Evolutionary conservation across 2,329 filamentous ascomycete genomes (phyloP), one percentile per base, ranked within the genome.

Genomic region (Pestalotiopsis sp.): DNA sequence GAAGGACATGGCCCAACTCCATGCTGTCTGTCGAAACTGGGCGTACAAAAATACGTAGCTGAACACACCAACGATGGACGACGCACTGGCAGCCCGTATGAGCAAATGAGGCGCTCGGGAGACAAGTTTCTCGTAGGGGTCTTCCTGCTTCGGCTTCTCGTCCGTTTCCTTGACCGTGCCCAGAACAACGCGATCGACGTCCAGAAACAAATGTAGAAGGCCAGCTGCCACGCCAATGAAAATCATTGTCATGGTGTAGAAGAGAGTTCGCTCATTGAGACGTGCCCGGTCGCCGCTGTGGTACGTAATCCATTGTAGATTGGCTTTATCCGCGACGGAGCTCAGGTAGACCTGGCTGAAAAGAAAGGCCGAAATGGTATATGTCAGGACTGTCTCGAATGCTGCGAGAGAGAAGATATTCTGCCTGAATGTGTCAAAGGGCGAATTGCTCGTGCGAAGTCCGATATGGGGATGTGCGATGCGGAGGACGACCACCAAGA

Each of bases 211-310:
- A 77, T 98, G 95, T 39, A 87, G 76, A 12, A 86, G 75, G 1
- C 92, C 89, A 78, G 97, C 93, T n/a, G 86, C 81, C 11, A 92
- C 69, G 4, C 92, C 93, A 58, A 96, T 85, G 0, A 90, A 79
- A 3, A 91, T 77, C 72, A 96, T 88, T 75, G 92, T 90, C 69
- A 87, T 88, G 41, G 93, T 90, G 65, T 97, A 84, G 77, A 94
- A 96, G 31, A 98, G 87, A 0, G 94, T 91, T 72, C 92, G 89
- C 83, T 98, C 95, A 78, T 98, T 98, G 69, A 98, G 82, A 66
- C 90, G 87, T 23, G 92, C 87, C 45, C 94, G 88, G 78, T 96
- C 93, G 72, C 87, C 90, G 70, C 84, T 90, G 79, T 88, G 89
- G 73, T 89, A 87, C 67, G 91, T 92, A 72, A 97, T 90, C 87